Percentiles rank a stretch among this genome's conserved stretches.
Evolutionary conservation across 1,139 yeast genomes (phyloP).

Genomic region (Candida freyschussii): DNA sequence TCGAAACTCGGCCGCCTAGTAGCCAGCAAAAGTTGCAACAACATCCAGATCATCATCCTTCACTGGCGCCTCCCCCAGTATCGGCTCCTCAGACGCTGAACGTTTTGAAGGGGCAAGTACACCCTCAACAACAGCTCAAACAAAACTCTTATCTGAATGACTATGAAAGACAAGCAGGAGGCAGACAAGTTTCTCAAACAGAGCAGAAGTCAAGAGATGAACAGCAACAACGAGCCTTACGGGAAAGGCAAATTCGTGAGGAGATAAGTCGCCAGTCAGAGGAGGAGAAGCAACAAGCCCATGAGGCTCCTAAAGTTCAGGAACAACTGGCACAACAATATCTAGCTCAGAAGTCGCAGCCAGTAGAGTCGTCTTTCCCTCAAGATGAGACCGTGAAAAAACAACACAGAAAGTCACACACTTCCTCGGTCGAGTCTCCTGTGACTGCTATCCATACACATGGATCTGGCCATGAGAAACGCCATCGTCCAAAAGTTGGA

Average conservation of each 20-base stretch:
- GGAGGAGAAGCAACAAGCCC: conserved; percentile 15
- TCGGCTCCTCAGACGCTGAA: too few species aligned
- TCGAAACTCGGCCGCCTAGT: not conserved
- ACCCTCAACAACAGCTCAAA: too few species aligned
- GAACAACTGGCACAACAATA: conserved; percentile 14
- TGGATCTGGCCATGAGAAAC: too few species aligned
- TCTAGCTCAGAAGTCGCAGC: conserved; percentile 21
- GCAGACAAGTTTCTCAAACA: too few species aligned
- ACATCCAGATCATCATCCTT: conserved; percentile 3
- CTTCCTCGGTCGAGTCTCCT: conserved; percentile 3
- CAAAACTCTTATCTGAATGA: too few species aligned
- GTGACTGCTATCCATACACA: conserved; percentile 8
- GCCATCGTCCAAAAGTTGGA: conserved; percentile 68
- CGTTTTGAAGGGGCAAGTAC: too few species aligned
- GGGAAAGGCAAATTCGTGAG: too few species aligned
- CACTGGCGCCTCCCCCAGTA: conserved; percentile 13
- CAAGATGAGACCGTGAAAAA: conserved; percentile 9
- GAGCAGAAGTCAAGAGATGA: too few species aligned
- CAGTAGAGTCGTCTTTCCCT: conserved; percentile 18
- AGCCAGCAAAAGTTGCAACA: conserved; percentile 2
- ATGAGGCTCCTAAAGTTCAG: conserved; percentile 5
- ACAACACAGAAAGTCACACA: conserved; percentile 6
- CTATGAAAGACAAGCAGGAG: too few species aligned
- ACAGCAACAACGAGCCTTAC: too few species aligned
- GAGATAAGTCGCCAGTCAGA: conserved; percentile 28